Percentiles rank a stretch among this genome's conserved stretches.
Evolutionary conservation across 164 flowering plant species (phyloP).

Genomic region (Santalum album): DNA sequence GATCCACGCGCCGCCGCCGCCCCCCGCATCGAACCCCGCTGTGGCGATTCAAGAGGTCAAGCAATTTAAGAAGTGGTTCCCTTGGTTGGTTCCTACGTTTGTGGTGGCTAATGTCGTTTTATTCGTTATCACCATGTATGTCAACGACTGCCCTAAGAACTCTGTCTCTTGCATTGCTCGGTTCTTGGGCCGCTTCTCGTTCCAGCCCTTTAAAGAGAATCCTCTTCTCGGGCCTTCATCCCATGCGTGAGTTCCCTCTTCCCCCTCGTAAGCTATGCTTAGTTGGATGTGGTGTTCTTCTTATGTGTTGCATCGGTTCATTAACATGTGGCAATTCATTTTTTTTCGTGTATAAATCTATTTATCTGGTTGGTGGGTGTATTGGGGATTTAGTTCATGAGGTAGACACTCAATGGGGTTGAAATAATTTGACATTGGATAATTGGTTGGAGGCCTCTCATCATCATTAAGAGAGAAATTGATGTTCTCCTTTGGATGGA

Average conservation of each 20-base stretch:
- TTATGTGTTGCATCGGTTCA: too few relatives aligned
- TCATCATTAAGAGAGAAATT: too few relatives aligned
- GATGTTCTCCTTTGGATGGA: too few relatives aligned
- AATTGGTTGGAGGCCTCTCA: too few relatives aligned
- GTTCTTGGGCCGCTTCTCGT: conserved; percentile 52
- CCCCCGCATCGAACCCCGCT: conserved; percentile 10
- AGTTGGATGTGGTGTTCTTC: too few relatives aligned
- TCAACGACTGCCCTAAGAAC: conserved; percentile 55
- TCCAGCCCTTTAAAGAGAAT: conserved; percentile 56
- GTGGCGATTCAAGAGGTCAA: conserved; percentile 27
- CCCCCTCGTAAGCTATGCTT: too few relatives aligned
- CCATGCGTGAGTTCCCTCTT: conserved; percentile 26
- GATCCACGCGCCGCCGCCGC: conserved; percentile 12
- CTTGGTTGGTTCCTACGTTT: conserved; percentile 55
- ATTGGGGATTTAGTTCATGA: too few relatives aligned
- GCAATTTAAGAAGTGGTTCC: conserved; percentile 39
- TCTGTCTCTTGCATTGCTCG: conserved; percentile 37
- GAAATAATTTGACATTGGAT: too few relatives aligned
- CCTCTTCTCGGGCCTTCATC: conserved; percentile 68
- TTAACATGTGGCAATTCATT: too few relatives aligned
- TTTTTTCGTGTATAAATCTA: background rate
- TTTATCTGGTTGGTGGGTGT: background rate
- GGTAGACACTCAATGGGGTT: too few relatives aligned
- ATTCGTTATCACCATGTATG: conserved; percentile 52
- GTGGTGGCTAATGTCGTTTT: conserved; percentile 34